Percentiles rank a stretch among this genome's conserved stretches.
phyloP scores from a whole-genome alignment of 495 filamentous ascomycete genomes.

The Hypoxylon perforatum region DNA sequence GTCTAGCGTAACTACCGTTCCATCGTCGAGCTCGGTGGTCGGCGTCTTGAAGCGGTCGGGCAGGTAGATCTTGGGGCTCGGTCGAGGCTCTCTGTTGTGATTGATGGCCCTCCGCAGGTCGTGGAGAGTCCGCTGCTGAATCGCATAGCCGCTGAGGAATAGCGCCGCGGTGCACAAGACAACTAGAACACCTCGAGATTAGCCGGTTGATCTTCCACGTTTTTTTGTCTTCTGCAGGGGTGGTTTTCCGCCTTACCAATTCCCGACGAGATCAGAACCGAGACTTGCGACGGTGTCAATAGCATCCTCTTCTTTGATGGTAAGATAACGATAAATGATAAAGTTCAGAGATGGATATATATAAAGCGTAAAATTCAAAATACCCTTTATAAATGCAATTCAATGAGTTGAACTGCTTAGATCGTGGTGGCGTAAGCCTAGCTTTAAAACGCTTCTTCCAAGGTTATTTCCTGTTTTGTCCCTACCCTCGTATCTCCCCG shows the following conservation, averaged over 20 bases:
- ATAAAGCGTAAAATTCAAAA: conserved; percentile 4
- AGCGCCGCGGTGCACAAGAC: conserved; percentile 63
- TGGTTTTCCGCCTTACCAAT: conserved; percentile 52
- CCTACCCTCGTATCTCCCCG: conserved; percentile 27
- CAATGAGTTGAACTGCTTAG: conserved; percentile 7
- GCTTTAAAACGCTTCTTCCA: conserved; percentile 4
- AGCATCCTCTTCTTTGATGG: conserved; percentile 50
- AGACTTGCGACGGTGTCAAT: conserved; percentile 65
- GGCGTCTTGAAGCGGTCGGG: conserved; percentile 46
- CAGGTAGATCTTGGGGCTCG: conserved; percentile 57
- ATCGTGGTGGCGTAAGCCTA: conserved; percentile 8
- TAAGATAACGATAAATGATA: conserved; percentile 9
- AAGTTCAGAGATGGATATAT: background rate
- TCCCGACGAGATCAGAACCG: conserved; percentile 59
- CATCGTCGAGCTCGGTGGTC: conserved; percentile 53
- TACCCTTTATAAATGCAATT: conserved; percentile 5
- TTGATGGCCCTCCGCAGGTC: conserved; percentile 61
- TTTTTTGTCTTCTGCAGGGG: conserved; percentile 11
- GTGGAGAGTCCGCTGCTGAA: conserved; percentile 64
- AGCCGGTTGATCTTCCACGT: background rate
- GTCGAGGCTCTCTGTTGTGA: conserved; percentile 45
- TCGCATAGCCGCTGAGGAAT: conserved; percentile 64
- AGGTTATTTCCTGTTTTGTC: conserved; percentile 34
- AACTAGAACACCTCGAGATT: conserved; percentile 45
- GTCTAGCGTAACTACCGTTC: conserved; percentile 47